Evolutionary conservation across 2,329 filamentous ascomycete genomes (phyloP).

Genomic region (Phialophora macrospora): DNA sequence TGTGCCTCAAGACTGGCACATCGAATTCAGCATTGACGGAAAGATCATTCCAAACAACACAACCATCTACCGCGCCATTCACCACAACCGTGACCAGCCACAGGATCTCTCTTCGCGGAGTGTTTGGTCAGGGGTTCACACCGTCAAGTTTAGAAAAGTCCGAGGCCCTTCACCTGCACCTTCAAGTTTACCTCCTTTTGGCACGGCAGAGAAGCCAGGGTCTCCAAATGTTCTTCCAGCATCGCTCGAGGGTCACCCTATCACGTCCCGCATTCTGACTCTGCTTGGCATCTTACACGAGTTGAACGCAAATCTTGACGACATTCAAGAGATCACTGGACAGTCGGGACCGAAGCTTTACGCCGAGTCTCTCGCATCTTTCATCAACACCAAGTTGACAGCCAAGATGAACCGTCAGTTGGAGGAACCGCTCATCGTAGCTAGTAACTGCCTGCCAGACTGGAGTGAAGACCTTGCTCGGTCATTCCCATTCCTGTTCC

Average conservation of each 20-base stretch:
- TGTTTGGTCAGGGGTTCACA: constrained; percentile 88
- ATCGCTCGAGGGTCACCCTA: constrained; percentile 80
- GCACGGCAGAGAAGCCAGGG: constrained; percentile 44
- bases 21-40: constrained; percentile 87
- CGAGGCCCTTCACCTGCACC: constrained; percentile 80
- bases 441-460: constrained; percentile 90
- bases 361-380: constrained; percentile 84
- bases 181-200: constrained; percentile 56
- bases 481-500: constrained; percentile 94
- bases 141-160: constrained; percentile 88
- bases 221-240: constrained; percentile 67
- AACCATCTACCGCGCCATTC: constrained; percentile 93
- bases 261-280: constrained; percentile 83
- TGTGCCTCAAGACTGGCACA: constrained; percentile 90
- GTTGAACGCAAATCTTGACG: constrained; percentile 89
- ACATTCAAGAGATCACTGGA: constrained; percentile 72
- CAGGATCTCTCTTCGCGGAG: constrained; percentile 74
- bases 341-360: constrained; percentile 67
- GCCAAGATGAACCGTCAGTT: constrained; percentile 96
- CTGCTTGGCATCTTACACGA: constrained; percentile 89
- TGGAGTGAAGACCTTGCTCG: constrained; percentile 96
- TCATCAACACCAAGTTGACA: constrained; percentile 97
- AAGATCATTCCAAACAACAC: constrained; percentile 87
- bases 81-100: constrained; percentile 66
- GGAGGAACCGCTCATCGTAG: constrained; percentile 94